Percentiles rank a stretch among this genome's conserved stretches.
phyloP scores from a whole-genome alignment of 2,329 filamentous ascomycete species.

The Tothia fuscella region DNA sequence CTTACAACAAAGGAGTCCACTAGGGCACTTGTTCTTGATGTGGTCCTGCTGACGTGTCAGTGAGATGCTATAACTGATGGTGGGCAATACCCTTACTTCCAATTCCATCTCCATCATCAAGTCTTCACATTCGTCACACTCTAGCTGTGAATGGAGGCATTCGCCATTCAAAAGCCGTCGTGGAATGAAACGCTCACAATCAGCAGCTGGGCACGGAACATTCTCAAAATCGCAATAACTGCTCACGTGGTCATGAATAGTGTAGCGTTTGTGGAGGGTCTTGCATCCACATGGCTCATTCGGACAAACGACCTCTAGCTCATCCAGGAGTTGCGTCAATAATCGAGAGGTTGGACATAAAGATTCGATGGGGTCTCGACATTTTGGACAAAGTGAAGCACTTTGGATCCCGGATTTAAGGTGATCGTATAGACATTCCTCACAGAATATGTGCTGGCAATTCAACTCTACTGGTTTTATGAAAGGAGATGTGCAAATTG shows the following conservation, averaged over 20 bases:
- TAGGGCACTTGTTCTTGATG: conserved; percentile 38
- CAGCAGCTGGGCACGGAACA: conserved; percentile 38
- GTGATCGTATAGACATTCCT: conserved; percentile 37
- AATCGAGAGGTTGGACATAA: conserved; percentile 37
- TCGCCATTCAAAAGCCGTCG: conserved; percentile 42
- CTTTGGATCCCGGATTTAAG: conserved; percentile 13
- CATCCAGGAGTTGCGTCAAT: conserved; percentile 49
- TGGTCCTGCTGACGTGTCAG: conserved; percentile 21
- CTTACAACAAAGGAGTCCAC: conserved; percentile 33
- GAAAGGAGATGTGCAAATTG: conserved; percentile 53
- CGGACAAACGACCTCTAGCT: conserved; percentile 48
- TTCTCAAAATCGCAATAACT: conserved; percentile 46
- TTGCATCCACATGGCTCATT: conserved; percentile 42
- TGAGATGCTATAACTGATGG: not conserved
- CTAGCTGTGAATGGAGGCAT: conserved; percentile 42
- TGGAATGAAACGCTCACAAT: conserved; percentile 40
- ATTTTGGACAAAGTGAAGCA: conserved; percentile 41
- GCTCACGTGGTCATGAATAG: conserved; percentile 47
- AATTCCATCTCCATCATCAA: conserved; percentile 43
- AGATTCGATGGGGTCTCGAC: conserved; percentile 33
- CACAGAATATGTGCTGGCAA: conserved; percentile 54
- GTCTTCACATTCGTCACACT: conserved; percentile 41
- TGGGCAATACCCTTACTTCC: conserved; percentile 25
- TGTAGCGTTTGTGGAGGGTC: conserved; percentile 41
- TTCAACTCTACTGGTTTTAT: conserved; percentile 44